Percentiles rank a stretch among this genome's conserved stretches.
These are phyloP conservation scores for Lojkania enalia DNA, from an alignment of 2,329 filamentous ascomycete species.

Conservation along the genomic window DNA sequence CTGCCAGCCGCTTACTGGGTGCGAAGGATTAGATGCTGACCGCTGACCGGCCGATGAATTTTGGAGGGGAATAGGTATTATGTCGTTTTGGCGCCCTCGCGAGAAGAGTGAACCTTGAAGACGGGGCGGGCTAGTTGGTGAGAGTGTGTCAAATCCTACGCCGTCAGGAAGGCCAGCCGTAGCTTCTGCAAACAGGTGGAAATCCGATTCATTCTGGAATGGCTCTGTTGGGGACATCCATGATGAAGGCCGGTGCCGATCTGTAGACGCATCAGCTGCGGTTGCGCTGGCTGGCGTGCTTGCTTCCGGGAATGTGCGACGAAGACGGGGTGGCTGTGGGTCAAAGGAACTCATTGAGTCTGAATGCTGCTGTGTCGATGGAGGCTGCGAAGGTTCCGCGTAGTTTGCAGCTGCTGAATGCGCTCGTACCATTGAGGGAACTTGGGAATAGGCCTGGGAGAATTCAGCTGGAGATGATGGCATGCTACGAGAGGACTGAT, in stretches of 20 bases:
- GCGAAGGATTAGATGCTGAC: constrained; percentile 1
- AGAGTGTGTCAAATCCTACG: constrained; percentile 29
- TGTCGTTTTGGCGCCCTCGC: constrained; percentile 30
- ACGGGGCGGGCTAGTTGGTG: constrained; percentile 34
- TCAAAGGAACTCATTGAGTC: constrained; percentile 27
- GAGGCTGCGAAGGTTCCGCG: constrained; percentile 18
- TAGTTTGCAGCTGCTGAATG: constrained; percentile 28
- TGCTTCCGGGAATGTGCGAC: constrained; percentile 34
- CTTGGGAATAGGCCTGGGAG: constrained; percentile 15
- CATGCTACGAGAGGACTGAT: constrained; percentile 40
- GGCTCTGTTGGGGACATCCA: constrained; percentile 41
- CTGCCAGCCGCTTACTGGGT: constrained; percentile 30
- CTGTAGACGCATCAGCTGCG: constrained; percentile 20
- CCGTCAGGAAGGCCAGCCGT: constrained; percentile 38
- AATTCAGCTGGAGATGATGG: constrained; percentile 35
- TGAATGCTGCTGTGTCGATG: constrained; percentile 7
- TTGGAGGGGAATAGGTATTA: constrained; percentile 28
- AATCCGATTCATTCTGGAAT: constrained; percentile 41
- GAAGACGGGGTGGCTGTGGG: constrained; percentile 22
- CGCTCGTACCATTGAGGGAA: constrained; percentile 21
- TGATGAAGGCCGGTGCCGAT: constrained; percentile 35
- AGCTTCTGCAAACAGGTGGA: constrained; percentile 46
- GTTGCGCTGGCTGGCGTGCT: constrained; percentile 18
- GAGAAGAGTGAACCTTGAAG: constrained; percentile 42
- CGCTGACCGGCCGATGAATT: constrained; percentile 19